Evolutionary conservation across 352 stramenopile genomes (phyloP).

Genomic region (Phytophthora foliorum): DNA sequence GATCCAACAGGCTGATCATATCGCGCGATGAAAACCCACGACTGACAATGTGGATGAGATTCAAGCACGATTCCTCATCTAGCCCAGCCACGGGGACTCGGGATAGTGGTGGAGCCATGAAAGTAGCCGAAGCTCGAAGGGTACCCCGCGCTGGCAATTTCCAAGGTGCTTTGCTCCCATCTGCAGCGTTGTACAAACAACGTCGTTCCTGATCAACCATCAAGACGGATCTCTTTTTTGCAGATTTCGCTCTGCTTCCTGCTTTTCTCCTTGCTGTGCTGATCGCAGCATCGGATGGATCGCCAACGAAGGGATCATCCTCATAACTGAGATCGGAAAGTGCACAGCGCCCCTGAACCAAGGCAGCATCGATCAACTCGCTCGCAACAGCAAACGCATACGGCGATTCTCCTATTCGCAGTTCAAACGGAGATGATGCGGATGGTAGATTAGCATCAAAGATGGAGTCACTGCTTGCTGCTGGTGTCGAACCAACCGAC

Average conservation of each 20-base stretch:
- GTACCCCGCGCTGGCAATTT: slow-evolving; percentile 47
- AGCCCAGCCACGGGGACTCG: slow-evolving; percentile 30
- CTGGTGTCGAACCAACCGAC: slow-evolving; percentile 23
- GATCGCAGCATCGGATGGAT: slow-evolving; percentile 1
- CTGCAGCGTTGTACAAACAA: slow-evolving; percentile 43
- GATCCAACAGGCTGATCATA: slow-evolving; percentile 53
- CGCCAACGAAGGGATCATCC: slow-evolving; percentile 21
- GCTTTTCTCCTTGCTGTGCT: slow-evolving; percentile 18
- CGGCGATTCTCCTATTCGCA: slow-evolving; percentile 59
- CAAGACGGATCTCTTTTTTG: slow-evolving; percentile 37
- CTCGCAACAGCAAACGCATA: slow-evolving; percentile 72
- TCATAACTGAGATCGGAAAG: slow-evolving; percentile 62
- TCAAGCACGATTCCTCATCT: slow-evolving; percentile 41
- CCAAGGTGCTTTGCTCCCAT: slow-evolving; percentile 42
- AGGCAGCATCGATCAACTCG: slow-evolving; percentile 58
- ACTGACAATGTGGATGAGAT: slow-evolving; percentile 59
- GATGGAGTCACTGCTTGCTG: slow-evolving; percentile 33
- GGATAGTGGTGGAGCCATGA: slow-evolving; percentile 51
- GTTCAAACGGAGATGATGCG: slow-evolving; percentile 65
- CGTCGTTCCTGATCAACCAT: slow-evolving; percentile 40
- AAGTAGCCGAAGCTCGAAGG: slow-evolving; percentile 51
- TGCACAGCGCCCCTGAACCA: slow-evolving; percentile 47
- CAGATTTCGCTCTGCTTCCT: slow-evolving; percentile 25
- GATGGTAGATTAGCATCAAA: slow-evolving; percentile 71
- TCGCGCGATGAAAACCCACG: slow-evolving; percentile 64